These are phyloP conservation scores for Cyanidiococcus yangmingshanensis DNA, from an alignment of 23 red algal genomes.

Conservation along the genomic window DNA sequence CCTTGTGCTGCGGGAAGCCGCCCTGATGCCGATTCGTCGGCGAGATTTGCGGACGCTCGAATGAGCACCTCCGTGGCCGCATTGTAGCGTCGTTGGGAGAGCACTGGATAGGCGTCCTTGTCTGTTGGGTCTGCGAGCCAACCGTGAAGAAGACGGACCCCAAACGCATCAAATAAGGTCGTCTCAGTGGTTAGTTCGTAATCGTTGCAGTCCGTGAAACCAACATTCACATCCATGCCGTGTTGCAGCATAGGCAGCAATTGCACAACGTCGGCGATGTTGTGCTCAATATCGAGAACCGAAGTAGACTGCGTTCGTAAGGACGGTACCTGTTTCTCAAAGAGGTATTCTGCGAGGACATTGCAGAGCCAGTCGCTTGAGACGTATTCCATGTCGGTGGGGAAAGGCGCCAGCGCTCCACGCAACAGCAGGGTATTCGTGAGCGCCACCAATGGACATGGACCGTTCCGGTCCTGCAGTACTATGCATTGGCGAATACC, in stretches of 20 bases:
- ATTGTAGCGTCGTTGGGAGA: conserved; percentile 52
- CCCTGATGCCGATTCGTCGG: too few species aligned
- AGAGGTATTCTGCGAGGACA: conserved; percentile 42
- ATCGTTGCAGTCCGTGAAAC: conserved; percentile 33
- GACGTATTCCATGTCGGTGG: conserved; percentile 27
- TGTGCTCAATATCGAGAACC: conserved; percentile 28
- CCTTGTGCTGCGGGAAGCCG: too few species aligned
- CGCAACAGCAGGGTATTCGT: conserved; percentile 51
- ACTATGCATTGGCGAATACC: conserved; percentile 16
- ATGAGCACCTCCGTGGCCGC: conserved; percentile 45
- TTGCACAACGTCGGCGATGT: conserved; percentile 51
- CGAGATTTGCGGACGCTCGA: conserved; percentile 26
- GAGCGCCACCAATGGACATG: conserved; percentile 72
- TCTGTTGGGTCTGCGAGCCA: conserved; percentile 68
- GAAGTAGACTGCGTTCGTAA: background rate
- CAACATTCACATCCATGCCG: conserved; percentile 63
- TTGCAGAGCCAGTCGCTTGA: conserved; percentile 41
- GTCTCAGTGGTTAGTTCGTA: conserved; percentile 69
- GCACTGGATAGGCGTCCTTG: conserved; percentile 11
- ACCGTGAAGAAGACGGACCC: conserved; percentile 67
- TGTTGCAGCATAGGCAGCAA: conserved; percentile 39
- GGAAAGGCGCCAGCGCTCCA: conserved; percentile 26
- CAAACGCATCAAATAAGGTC: conserved; percentile 49
- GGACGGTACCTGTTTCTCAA: background rate
- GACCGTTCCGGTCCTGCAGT: conserved; percentile 74